phyloP scores from a whole-genome alignment of 2,329 filamentous ascomycete genomes.

The Nemania sp. region DNA sequence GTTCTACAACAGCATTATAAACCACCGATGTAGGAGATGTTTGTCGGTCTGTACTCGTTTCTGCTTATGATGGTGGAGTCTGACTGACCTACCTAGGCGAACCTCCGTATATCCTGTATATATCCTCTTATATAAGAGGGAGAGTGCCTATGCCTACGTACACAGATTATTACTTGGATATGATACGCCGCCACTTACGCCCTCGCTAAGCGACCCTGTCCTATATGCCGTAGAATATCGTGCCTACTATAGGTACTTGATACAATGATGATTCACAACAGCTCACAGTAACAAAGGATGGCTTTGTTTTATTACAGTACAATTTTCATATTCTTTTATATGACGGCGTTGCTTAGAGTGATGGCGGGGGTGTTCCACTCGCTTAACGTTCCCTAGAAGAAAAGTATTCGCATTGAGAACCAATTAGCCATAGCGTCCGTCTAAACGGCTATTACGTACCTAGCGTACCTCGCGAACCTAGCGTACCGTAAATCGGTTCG shows the following conservation, averaged over 20 bases:
- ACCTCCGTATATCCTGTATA: background rate
- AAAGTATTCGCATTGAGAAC: background rate
- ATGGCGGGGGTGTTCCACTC: background rate
- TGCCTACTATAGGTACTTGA: background rate
- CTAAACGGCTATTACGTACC: background rate
- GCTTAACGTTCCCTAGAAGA: background rate
- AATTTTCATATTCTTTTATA: background rate
- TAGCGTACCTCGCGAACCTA: background rate
- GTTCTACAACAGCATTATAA: background rate
- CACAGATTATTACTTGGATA: background rate
- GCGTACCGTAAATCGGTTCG: background rate
- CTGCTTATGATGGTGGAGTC: background rate
- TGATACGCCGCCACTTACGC: background rate
- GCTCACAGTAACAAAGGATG: no score
- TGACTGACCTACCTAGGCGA: background rate
- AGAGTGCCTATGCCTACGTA: no score
- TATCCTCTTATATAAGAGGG: background rate
- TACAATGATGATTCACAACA: background rate
- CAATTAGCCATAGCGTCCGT: background rate
- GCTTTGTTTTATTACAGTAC: background rate
- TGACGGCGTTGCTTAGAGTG: background rate
- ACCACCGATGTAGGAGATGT: background rate
- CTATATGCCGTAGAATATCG: background rate
- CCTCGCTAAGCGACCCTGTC: slow-evolving; percentile 5
- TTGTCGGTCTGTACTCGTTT: no score